These are phyloP conservation scores for Saururus chinensis DNA, from an alignment of 164 flowering plant genomes.

Conservation along the genomic window DNA sequence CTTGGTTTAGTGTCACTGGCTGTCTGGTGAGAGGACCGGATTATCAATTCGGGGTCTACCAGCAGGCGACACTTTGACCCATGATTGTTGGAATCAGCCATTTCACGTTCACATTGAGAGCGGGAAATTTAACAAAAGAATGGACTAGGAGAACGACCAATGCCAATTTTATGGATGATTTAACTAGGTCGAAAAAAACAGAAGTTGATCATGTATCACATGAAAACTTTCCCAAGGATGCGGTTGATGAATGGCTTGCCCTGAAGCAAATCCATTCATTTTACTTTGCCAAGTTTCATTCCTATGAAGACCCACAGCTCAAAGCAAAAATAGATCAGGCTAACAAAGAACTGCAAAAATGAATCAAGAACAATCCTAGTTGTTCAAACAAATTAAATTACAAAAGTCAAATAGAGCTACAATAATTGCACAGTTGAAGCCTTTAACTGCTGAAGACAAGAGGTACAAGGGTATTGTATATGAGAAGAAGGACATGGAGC, in stretches of 20 bases:
- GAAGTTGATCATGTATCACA: slow-evolving; percentile 26
- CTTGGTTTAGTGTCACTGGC: no score
- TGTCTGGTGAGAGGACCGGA: no score
- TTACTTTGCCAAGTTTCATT: slow-evolving; percentile 44
- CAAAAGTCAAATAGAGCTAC: slow-evolving; percentile 53
- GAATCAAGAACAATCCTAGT: slow-evolving; percentile 43
- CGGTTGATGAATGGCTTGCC: slow-evolving; percentile 81
- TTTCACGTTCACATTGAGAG: slow-evolving; percentile 15
- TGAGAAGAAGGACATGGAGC: slow-evolving; percentile 76
- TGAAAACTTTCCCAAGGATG: slow-evolving; percentile 56
- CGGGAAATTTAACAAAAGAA: slow-evolving; percentile 26
- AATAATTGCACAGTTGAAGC: slow-evolving; percentile 36
- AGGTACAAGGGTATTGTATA: slow-evolving; percentile 29
- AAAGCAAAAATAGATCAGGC: slow-evolving; percentile 54
- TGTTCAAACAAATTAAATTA: slow-evolving; percentile 45
- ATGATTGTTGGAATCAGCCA: no score
- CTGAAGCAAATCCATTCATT: slow-evolving; percentile 51
- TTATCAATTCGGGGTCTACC: no score
- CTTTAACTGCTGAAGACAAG: slow-evolving; percentile 40
- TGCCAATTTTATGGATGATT: slow-evolving; percentile 28
- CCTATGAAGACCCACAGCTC: slow-evolving; percentile 65
- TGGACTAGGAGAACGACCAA: slow-evolving; percentile 34
- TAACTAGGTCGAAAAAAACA: slow-evolving; percentile 32
- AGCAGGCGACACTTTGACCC: no score
- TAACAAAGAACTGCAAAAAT: slow-evolving; percentile 56